Base-by-base conservation (phyloP, 768 basidiomycete species). In the Calvatia gigantea region DNA sequence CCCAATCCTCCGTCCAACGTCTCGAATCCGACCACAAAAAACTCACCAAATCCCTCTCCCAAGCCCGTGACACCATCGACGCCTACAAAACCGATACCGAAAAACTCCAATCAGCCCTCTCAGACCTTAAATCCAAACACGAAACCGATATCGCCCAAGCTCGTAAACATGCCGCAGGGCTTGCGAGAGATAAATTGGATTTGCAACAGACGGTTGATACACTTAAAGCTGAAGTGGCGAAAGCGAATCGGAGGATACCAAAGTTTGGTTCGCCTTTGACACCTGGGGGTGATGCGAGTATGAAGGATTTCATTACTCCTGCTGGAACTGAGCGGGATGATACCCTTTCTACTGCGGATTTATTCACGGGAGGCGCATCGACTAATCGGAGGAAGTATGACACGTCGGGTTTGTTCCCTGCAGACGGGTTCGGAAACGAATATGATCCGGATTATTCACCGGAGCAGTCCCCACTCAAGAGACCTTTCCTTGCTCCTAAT, bases 61-160 rank as follows among this genome's bases (percentile, higher is more conserved):
- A 78, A 3, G 71, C 89, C 2, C 85, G 90, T 21, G 91, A 95
- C 64, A 68, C 84, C 6, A 78, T 83, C 15, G 97, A 98, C 64
- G 80, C 84, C 43, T 85, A 91, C 73, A 96, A 96, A 75, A 90
- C 85, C 61, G 95, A 97, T 66, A 72, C 79, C 1, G 92, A 95
- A 58, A 83, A 87, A 25, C 77, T 91, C 44, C 77, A 81, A 58
- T 72, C 71, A 41, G 65, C 78, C 4, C 70, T 88, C 19, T 85
- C 86, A 43, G 90, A 92, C 49, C 75, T 93, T 67, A 92, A 90
- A 66, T 80, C 83, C 51, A 95, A 94, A 68, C 94, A 98, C 65
- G 96, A 98, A 72, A 93, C 94, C 12, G 94, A 97, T 59, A 82
- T 98, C 56, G 97, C 96, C 2, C 88, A 91, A 58, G 90, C 92